phyloP scores from a whole-genome alignment of 2,329 filamentous ascomycete species.

The Aaosphaeria arxii region DNA sequence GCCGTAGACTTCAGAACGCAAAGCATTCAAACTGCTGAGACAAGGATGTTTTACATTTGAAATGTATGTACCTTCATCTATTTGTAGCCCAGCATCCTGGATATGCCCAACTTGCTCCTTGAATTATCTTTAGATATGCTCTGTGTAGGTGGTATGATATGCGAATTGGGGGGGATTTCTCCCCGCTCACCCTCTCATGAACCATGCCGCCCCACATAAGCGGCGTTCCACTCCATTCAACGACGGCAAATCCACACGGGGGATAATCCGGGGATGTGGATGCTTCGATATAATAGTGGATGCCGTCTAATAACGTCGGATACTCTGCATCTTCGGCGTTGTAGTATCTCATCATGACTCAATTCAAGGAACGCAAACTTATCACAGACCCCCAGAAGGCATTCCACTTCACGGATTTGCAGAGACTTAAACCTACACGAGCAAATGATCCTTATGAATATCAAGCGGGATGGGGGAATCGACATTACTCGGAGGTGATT shows the following conservation, averaged over 20 bases:
- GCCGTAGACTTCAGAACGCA: constrained; percentile 11
- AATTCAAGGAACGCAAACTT: constrained; percentile 34
- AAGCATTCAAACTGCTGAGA: constrained; percentile 12
- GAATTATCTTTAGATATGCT: too few relatives aligned
- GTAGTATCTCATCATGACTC: constrained; percentile 18
- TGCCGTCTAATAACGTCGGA: constrained; percentile 8
- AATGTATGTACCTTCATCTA: too few relatives aligned
- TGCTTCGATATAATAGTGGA: constrained; percentile 27
- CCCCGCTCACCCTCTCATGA: background rate
- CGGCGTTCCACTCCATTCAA: constrained; percentile 23
- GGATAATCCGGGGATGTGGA: constrained; percentile 11
- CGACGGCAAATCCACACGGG: constrained; percentile 28
- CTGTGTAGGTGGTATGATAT: too few relatives aligned
- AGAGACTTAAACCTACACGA: constrained; percentile 36
- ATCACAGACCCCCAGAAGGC: constrained; percentile 35
- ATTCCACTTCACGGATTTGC: constrained; percentile 39
- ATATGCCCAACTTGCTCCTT: too few relatives aligned
- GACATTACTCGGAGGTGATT: constrained; percentile 41
- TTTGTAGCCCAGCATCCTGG: too few relatives aligned
- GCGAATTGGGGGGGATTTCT: too few relatives aligned
- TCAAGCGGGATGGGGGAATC: constrained; percentile 37
- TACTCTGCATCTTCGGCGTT: constrained; percentile 1
- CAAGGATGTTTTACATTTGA: constrained; percentile 2
- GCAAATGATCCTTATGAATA: constrained; percentile 40
- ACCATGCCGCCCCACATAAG: constrained; percentile 33